Conservation (phyloP, 192 early-diverging fungal species). For the Coemansia sp. region DNA sequence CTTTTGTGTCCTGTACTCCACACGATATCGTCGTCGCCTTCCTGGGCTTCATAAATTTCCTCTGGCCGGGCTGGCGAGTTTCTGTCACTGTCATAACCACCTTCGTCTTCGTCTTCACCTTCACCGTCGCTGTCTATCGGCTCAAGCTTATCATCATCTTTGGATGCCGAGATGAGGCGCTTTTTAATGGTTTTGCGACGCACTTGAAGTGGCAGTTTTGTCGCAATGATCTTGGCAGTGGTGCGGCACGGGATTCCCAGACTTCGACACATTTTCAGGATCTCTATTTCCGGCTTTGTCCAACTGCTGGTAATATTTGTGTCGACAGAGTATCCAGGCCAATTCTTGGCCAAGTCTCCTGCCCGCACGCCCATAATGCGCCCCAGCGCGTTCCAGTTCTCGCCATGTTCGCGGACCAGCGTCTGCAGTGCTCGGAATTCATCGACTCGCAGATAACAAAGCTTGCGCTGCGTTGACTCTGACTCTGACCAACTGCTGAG, state of each 20-base stretch:
- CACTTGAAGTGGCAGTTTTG: constrained; percentile 48
- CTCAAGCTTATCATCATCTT: not conserved
- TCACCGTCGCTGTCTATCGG: not conserved
- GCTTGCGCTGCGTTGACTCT: constrained; percentile 4
- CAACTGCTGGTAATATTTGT: constrained; percentile 31
- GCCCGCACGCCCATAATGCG: constrained; percentile 23
- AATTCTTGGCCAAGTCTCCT: constrained; percentile 33
- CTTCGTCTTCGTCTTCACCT: not conserved
- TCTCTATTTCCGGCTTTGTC: constrained; percentile 29
- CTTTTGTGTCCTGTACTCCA: constrained; percentile 32
- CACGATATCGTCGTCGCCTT: constrained; percentile 8
- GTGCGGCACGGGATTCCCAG: constrained; percentile 30
- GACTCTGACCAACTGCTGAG: not conserved
- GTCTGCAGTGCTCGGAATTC: constrained; percentile 35
- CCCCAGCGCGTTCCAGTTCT: constrained; percentile 34
- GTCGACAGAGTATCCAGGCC: constrained; percentile 28
- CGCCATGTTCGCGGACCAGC: constrained; percentile 30
- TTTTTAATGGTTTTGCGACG: constrained; percentile 37
- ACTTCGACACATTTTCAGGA: constrained; percentile 24
- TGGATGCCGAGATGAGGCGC: not conserved
- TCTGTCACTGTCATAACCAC: not conserved
- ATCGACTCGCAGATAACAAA: constrained; percentile 31
- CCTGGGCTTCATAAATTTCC: not conserved
- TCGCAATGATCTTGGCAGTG: constrained; percentile 39
- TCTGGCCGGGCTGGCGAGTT: not conserved